phyloP scores from a whole-genome alignment of 305 asterid species.

The Fraxinus baroniana region DNA sequence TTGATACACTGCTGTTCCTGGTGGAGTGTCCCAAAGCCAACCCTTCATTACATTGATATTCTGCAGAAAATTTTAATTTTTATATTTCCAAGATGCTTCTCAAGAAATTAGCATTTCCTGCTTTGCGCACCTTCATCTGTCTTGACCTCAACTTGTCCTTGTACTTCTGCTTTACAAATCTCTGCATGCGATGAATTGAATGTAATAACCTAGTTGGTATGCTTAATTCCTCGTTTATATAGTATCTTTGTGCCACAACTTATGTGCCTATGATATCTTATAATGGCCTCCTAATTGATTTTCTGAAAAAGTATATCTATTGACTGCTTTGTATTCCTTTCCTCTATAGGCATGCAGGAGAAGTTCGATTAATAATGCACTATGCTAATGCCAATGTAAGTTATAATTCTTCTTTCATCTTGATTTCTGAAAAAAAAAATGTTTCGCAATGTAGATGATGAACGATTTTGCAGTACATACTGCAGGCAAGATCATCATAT shows the following conservation, averaged over 20 bases:
- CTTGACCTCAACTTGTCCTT: background rate
- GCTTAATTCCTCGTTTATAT: background rate
- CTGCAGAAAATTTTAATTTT: background rate
- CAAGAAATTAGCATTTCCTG: background rate
- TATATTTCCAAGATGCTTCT: background rate
- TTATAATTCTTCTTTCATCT: background rate
- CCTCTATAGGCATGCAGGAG: constrained; percentile 46
- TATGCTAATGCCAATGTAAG: constrained; percentile 45
- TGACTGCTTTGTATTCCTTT: background rate
- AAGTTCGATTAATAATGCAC: constrained; percentile 49
- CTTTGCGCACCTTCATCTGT: background rate
- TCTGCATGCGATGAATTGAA: background rate
- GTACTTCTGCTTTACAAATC: background rate
- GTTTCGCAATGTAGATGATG: background rate
- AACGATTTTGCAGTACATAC: background rate
- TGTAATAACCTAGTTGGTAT: background rate
- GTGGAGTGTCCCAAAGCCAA: background rate
- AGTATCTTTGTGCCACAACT: background rate
- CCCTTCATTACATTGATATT: background rate
- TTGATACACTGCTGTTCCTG: too few species aligned
- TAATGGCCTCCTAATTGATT: background rate
- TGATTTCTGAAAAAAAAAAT: background rate
- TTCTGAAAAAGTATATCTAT: background rate
- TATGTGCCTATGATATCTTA: background rate
- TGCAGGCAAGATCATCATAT: background rate